phyloP scores from a whole-genome alignment of 2,329 filamentous ascomycete genomes.

The Aureobasidium subglaciale region DNA sequence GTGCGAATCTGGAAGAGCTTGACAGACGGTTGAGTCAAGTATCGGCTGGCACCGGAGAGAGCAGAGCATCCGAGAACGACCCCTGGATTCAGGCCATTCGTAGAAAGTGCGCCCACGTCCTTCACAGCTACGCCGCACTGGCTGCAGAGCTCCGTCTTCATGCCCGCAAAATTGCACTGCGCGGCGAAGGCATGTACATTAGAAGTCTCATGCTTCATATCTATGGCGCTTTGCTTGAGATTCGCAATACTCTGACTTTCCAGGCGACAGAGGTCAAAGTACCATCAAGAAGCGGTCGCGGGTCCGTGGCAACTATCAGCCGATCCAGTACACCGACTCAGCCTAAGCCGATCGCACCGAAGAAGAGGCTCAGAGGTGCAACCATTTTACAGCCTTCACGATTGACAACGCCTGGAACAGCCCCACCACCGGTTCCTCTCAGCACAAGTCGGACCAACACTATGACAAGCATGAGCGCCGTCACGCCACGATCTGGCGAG shows the following conservation, averaged over 20 bases:
- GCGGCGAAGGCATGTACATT: constrained; percentile 50
- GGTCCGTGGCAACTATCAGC: constrained; percentile 26
- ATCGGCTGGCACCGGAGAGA: constrained; percentile 42
- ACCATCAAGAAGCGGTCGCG: constrained; percentile 22
- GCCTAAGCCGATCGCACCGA: constrained; percentile 34
- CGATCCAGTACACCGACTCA: constrained; percentile 40
- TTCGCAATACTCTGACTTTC: constrained; percentile 51
- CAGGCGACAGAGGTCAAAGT: constrained; percentile 38
- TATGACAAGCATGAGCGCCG: constrained; percentile 40
- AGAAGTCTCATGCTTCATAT: constrained; percentile 53
- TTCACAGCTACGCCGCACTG: constrained; percentile 44
- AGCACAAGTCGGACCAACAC: constrained; percentile 49
- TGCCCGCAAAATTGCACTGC: constrained; percentile 45
- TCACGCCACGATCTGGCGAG: constrained; percentile 74
- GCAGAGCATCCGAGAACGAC: constrained; percentile 25
- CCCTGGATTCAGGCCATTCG: constrained; percentile 21
- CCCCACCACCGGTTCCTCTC: constrained; percentile 36
- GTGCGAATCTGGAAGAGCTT: constrained; percentile 49
- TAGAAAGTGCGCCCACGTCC: constrained; percentile 41
- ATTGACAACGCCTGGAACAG: constrained; percentile 24
- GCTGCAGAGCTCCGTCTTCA: constrained; percentile 43
- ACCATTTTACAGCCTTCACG: constrained; percentile 43
- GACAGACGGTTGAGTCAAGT: constrained; percentile 48
- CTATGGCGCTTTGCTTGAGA: constrained; percentile 51
- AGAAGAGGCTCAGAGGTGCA: constrained; percentile 43